These are phyloP conservation scores for Microthlaspi erraticum DNA, from an alignment of 345 rosid genomes.

Conservation along the genomic window DNA sequence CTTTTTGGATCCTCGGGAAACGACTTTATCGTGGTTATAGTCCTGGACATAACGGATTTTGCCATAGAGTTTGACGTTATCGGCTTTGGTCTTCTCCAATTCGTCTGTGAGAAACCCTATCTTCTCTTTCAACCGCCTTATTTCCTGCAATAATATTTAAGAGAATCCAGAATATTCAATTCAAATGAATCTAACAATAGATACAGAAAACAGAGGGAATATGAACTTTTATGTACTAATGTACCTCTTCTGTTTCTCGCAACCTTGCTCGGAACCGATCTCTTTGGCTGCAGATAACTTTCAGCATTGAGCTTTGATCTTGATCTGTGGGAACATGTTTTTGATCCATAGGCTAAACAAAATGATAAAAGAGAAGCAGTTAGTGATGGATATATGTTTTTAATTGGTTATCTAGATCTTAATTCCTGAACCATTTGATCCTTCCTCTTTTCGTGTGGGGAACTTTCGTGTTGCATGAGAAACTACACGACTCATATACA, in stretches of 20 bases:
- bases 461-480: slow-evolving; percentile 11
- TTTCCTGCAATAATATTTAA: slow-evolving; percentile 58
- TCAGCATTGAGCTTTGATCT: slow-evolving; percentile 97
- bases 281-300: slow-evolving; percentile 94
- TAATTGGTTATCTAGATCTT: slow-evolving; percentile 13
- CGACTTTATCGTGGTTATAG: slow-evolving; percentile 90
- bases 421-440: slow-evolving; percentile 1
- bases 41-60: slow-evolving; percentile 97
- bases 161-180: not conserved
- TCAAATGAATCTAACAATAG: slow-evolving; percentile 10
- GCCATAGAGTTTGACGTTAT: slow-evolving; percentile 94
- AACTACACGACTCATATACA: not conserved
- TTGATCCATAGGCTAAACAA: slow-evolving; percentile 63
- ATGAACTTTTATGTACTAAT: slow-evolving; percentile 7
- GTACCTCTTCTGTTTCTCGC: slow-evolving; percentile 93
- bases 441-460: slow-evolving; percentile 1
- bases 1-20: slow-evolving; percentile 95
- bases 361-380: not conserved
- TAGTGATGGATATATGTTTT: slow-evolving; percentile 12
- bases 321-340: slow-evolving; percentile 79
- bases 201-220: not conserved
- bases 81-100: slow-evolving; percentile 92
- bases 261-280: slow-evolving; percentile 89
- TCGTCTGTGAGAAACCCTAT: slow-evolving; percentile 71
- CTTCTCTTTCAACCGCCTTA: slow-evolving; percentile 88